A percentile compares a stretch with the other conserved stretches of the same genome.
phyloP scores from a whole-genome alignment of 495 filamentous ascomycete species.

The Podospora comata region DNA sequence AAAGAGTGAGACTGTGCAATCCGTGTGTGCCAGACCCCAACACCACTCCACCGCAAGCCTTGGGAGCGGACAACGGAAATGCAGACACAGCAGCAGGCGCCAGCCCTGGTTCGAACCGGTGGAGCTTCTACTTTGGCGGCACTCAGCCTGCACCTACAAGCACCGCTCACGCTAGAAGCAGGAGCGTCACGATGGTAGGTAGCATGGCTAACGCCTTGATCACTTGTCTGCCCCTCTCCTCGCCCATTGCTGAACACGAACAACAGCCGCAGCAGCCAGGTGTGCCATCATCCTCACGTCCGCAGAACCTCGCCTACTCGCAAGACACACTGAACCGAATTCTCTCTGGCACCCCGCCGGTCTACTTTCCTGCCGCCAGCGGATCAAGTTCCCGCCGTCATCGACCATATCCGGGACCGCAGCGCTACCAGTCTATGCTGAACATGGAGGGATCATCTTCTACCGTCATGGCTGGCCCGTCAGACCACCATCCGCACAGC shows the following conservation, averaged over 20 bases:
- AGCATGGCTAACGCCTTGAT: neutral
- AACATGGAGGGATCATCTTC: conserved; percentile 25
- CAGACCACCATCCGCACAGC: conserved; percentile 16
- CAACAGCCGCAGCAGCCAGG: conserved; percentile 22
- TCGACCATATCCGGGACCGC: conserved; percentile 22
- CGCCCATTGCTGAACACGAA: neutral
- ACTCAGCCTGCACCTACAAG: conserved; percentile 12
- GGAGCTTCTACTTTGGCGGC: conserved; percentile 28
- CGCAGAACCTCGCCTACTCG: conserved; percentile 17
- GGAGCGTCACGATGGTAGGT: conserved; percentile 48
- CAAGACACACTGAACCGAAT: conserved; percentile 32
- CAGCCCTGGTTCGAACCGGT: conserved; percentile 12
- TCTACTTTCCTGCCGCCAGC: conserved; percentile 32
- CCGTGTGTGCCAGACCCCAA: conserved; percentile 93
- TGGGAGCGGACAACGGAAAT: conserved; percentile 17
- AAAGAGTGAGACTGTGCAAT: conserved; percentile 88
- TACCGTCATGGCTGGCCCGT: conserved; percentile 20
- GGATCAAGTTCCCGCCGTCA: conserved; percentile 26
- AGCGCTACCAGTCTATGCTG: conserved; percentile 29
- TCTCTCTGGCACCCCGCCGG: conserved; percentile 38
- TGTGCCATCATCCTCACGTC: conserved; percentile 20
- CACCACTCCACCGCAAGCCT: conserved; percentile 56
- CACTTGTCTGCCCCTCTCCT: neutral
- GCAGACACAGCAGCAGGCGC: conserved; percentile 5
- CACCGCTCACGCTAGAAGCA: conserved; percentile 35